A percentile compares a stretch with the other conserved stretches of the same genome.
phyloP scores from a whole-genome alignment of 1,284 basidiomycete genomes.

The Ustanciosporium gigantosporum region DNA sequence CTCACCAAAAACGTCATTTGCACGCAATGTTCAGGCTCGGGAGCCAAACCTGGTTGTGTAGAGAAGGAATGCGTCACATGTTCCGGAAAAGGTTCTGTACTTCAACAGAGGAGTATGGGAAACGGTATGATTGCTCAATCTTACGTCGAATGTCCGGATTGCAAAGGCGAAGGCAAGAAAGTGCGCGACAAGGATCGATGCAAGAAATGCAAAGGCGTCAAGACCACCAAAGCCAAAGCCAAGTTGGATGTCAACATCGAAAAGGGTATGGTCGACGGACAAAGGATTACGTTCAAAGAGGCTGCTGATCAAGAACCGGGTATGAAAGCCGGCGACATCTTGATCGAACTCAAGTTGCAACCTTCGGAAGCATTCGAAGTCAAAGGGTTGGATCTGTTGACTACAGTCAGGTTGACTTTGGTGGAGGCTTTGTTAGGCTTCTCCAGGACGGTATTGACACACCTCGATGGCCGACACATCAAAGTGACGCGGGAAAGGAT shows the following conservation, averaged over 20 bases:
- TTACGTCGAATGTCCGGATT: constrained; percentile 72
- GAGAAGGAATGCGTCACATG: constrained; percentile 80
- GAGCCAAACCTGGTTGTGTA: constrained; percentile 77
- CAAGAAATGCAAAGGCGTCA: constrained; percentile 91
- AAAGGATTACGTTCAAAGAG: constrained; percentile 82
- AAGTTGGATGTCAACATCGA: constrained; percentile 68
- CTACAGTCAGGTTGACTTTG: constrained; percentile 65
- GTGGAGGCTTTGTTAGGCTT: constrained; percentile 51
- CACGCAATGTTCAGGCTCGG: constrained; percentile 80
- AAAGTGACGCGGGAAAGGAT: constrained; percentile 36
- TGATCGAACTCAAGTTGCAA: constrained; percentile 76
- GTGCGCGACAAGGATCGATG: constrained; percentile 90
- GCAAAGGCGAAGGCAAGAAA: constrained; percentile 77
- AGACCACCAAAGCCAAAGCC: constrained; percentile 83
- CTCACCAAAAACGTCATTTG: constrained; percentile 85
- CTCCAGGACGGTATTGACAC: constrained; percentile 54
- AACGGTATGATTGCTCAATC: constrained; percentile 63
- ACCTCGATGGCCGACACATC: constrained; percentile 55
- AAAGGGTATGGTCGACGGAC: constrained; percentile 81
- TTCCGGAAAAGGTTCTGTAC: constrained; percentile 78
- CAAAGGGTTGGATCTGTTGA: constrained; percentile 75
- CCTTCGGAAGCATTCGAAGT: constrained; percentile 80
- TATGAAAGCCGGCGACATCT: constrained; percentile 64
- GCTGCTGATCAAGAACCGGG: constrained; percentile 71
- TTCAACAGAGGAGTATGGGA: constrained; percentile 63